Evolutionary conservation across 352 stramenopile genomes (phyloP), one percentile per base, ranked within the genome.

Genomic region (Phytophthora palmivora): DNA sequence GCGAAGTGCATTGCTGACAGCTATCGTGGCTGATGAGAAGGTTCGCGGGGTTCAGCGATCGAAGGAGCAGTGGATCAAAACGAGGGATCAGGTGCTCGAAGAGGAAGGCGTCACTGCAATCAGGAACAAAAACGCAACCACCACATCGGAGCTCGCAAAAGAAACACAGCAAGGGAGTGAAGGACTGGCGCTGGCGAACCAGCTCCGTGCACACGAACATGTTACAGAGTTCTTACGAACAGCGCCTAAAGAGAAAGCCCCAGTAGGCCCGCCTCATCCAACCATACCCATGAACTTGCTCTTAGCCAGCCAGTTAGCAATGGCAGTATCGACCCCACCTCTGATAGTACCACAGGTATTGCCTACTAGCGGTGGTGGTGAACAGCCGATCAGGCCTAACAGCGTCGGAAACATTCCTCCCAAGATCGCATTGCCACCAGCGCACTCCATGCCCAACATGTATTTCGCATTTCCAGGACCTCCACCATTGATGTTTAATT

Each of bases 41-140:
- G 63, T 77, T 28, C 75, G 77, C 9, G 67, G 72, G 36, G 79
- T 74, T 37, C 79, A 84, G 44, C 82, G 84, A 28, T 82, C 76
- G 4, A 84, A 88, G 26, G 84, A 87, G 45, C 50, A 75, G 12
- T 89, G 82, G 82, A 75, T 78, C 28, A 82, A 86, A 54, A 78
- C 78, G 33, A 74, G 78, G 8, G 67, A 82, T 45, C 76, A 80
- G 48, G 79, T 91, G 14, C 70, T 76, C 4, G 69, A 87, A 43
- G 78, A 91, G 47, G 82, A 91, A 64, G 74, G 65, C 24, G 79
- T 82, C 15, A 84, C 63, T 51, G 82, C 77, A 7, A 76, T 82
- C 19, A 76, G 79, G 70, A 76, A 71, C 4, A 54, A 76, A 6
- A 73, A 59, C 2, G 38, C 67, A 2, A 74, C 71, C 39, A 61